phyloP scores from a whole-genome alignment of 768 basidiomycete species.

The Leccinum subgranulosum region DNA sequence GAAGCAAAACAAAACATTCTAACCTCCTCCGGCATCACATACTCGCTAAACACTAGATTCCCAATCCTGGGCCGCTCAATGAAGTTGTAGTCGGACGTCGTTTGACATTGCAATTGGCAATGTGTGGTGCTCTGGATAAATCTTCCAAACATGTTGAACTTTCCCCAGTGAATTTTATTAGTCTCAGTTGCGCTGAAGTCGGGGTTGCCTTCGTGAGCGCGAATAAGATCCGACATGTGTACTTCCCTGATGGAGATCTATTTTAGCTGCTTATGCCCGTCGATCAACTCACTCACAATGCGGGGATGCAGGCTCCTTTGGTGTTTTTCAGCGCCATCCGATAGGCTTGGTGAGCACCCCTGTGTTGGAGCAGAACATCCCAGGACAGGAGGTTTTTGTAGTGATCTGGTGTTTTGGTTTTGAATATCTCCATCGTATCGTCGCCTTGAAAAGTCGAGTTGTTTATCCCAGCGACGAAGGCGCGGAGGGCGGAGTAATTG shows the following conservation, averaged over 20 bases:
- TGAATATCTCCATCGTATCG: conserved; percentile 73
- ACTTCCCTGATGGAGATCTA: conserved; percentile 65
- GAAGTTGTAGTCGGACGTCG: conserved; percentile 58
- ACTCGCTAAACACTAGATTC: conserved; percentile 51
- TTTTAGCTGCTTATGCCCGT: conserved; percentile 3
- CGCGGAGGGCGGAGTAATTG: conserved; percentile 91
- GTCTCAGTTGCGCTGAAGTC: conserved; percentile 67
- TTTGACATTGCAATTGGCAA: conserved; percentile 73
- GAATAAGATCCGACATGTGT: conserved; percentile 85
- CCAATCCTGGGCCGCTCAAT: conserved; percentile 52
- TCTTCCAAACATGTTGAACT: conserved; percentile 89
- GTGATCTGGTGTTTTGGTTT: conserved; percentile 58
- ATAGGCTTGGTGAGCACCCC: conserved; percentile 86
- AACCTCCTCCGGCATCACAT: conserved; percentile 72
- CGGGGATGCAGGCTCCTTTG: conserved; percentile 85
- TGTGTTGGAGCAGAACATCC: conserved; percentile 79
- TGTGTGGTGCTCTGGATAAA: conserved; percentile 76
- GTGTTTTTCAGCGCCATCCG: conserved; percentile 83
- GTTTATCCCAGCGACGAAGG: conserved; percentile 92
- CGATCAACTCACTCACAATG: conserved; percentile 49
- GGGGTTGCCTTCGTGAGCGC: conserved; percentile 79
- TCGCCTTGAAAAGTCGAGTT: conserved; percentile 76
- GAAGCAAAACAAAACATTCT: conserved; percentile 13
- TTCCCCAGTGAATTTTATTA: conserved; percentile 88
- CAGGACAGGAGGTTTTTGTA: conserved; percentile 79